phyloP scores from a whole-genome alignment of 2,329 filamentous ascomycete genomes.

The Aulographum hederae region DNA sequence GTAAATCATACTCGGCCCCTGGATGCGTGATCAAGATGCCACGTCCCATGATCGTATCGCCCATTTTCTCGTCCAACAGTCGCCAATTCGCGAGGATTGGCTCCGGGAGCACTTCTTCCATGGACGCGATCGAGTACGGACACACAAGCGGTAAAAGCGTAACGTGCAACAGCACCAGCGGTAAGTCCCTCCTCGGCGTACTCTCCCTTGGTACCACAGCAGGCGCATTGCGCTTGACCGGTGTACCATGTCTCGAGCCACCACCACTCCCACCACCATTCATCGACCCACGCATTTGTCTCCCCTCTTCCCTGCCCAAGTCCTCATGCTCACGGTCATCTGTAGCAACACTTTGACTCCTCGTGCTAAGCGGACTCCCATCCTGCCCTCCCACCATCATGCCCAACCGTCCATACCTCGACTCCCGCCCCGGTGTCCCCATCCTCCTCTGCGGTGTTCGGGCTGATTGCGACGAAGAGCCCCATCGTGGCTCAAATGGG shows the following conservation, averaged over 20 bases:
- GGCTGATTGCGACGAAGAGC: not conserved
- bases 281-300: too few relatives aligned
- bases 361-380: not conserved
- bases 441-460: not conserved
- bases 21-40: constrained; percentile 63
- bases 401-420: not conserved
- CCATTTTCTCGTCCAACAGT: constrained; percentile 49
- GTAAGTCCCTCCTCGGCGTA: constrained; percentile 27
- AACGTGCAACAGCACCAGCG: constrained; percentile 60
- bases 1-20: constrained; percentile 59
- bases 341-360: not conserved
- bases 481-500: constrained; percentile 24
- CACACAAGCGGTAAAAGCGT: constrained; percentile 50
- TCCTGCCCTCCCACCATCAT: not conserved
- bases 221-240: too few relatives aligned
- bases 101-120: constrained; percentile 32
- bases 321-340: not conserved
- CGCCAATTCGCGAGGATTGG: constrained; percentile 41
- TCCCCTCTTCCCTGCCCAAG: too few relatives aligned
- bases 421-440: not conserved
- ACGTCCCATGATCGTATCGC: constrained; percentile 54
- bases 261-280: too few relatives aligned
- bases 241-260: too few relatives aligned
- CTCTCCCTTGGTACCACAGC: constrained; percentile 4
- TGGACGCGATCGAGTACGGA: constrained; percentile 35